Base-by-base conservation (phyloP, 2,329 filamentous ascomycete species). In the Tolypocladium endophyticum region DNA sequence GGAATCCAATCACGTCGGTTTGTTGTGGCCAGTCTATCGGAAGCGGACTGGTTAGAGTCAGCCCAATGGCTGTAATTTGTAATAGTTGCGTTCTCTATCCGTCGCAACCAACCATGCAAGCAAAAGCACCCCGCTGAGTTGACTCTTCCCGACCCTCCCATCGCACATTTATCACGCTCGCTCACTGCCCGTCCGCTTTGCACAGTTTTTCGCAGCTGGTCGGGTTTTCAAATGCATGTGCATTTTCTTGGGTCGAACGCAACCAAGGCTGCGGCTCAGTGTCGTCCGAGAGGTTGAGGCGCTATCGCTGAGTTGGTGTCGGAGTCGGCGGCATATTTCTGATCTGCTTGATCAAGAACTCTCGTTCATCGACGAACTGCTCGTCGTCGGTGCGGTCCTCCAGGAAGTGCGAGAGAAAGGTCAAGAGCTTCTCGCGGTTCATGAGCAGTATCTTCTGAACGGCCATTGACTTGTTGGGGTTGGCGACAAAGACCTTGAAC, bases 401-500 rank as follows among this genome's bases (percentile, higher is more conserved):
- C 39, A 99, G 81, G 70, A 99, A 99, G 63, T 89, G 88, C 9
- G 91, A 90, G 58, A 99, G 76, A 73, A 99, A 99, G 62, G 85
- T 87, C 57, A 99, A 79, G 23, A 99, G 81, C 68, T 93, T 90
- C 64, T 97, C 92, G 61, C 92, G 86, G 72, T 99, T 99, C 84
- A 96, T 97, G 66, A 97, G 87, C 64, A 99, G 78, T 69, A 99
- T 96, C 71, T 93, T 90, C 72, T 96, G 92, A 56, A 99, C 94
- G 39, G 92, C 90, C 62, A 93, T 81, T n/a, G 91, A 96, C 77
- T 99, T 99, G 79, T 97, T 92, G 9, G 94, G 94, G 72, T 99
- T 99, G 61, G 94, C 94, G 58, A 97, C 94, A 74, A 99, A 99
- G 63, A 99, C 93, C 80, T 99, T 99, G 82, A 99, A 99, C 50